Conservation (phyloP, 2,329 filamentous ascomycete species). For the Chaetomiaceae sp. region DNA sequence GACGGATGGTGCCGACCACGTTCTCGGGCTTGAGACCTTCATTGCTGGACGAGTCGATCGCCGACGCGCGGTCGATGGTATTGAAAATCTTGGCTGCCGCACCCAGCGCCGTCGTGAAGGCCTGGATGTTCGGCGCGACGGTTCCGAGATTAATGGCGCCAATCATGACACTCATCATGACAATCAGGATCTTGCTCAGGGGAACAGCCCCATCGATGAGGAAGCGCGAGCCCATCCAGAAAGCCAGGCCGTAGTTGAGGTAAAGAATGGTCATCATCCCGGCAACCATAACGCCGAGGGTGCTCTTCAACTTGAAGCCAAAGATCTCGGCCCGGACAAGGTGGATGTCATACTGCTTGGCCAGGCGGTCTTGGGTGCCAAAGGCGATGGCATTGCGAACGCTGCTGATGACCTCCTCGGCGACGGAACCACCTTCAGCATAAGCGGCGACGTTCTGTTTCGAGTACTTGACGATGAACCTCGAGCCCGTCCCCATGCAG, state of each 20-base stretch:
- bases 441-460: slow-evolving; percentile 75
- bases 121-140: slow-evolving; percentile 77
- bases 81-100: slow-evolving; percentile 89
- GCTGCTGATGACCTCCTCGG: slow-evolving; percentile 91
- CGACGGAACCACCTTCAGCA: slow-evolving; percentile 78
- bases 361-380: slow-evolving; percentile 88
- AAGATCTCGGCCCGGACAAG: slow-evolving; percentile 67
- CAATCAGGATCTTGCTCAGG: slow-evolving; percentile 71
- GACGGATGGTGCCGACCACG: slow-evolving; percentile 72
- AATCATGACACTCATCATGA: slow-evolving; percentile 87
- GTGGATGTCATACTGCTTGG: slow-evolving; percentile 75
- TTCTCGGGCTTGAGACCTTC: slow-evolving; percentile 68
- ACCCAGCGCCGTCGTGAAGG: slow-evolving; percentile 76
- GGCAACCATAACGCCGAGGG: slow-evolving; percentile 73
- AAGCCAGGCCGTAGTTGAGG: slow-evolving; percentile 79
- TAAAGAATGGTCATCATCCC: slow-evolving; percentile 80
- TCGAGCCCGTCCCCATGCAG: slow-evolving; percentile 68
- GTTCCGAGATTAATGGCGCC: slow-evolving; percentile 89
- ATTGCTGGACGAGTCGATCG: slow-evolving; percentile 70
- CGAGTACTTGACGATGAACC: slow-evolving; percentile 74
- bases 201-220: slow-evolving; percentile 60
- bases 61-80: slow-evolving; percentile 84
- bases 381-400: slow-evolving; percentile 91
- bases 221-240: slow-evolving; percentile 81
- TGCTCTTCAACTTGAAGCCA: slow-evolving; percentile 70